These are phyloP conservation scores for Aegilops speltoides DNA, from an alignment of 176 grass and related monocot species.

Conservation along the genomic window DNA sequence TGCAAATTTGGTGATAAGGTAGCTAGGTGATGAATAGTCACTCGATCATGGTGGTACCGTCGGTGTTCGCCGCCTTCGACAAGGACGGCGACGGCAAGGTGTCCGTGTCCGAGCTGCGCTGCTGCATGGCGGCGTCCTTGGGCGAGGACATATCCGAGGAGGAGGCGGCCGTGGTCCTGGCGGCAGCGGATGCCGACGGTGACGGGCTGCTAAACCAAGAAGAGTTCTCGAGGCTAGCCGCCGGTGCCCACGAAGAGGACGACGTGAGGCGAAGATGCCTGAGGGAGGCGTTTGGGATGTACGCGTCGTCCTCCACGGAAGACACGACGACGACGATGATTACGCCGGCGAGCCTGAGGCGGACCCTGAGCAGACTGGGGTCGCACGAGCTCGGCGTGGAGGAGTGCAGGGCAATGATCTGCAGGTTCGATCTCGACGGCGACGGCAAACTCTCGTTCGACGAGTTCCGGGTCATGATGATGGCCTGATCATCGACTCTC, in stretches of 20 bases:
- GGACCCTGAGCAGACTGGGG: background rate
- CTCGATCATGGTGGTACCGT: background rate
- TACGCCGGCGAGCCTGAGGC: slow-evolving; percentile 18
- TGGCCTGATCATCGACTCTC: slow-evolving; percentile 1
- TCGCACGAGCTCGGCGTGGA: slow-evolving; percentile 26
- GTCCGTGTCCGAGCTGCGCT: slow-evolving; percentile 38
- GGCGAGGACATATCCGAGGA: slow-evolving; percentile 35
- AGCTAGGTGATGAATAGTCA: background rate
- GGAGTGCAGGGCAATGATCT: slow-evolving; percentile 51
- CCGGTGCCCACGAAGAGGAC: background rate
- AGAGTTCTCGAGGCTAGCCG: slow-evolving; percentile 34
- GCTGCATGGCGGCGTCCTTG: slow-evolving; percentile 9
- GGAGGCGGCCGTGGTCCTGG: slow-evolving; percentile 35
- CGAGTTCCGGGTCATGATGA: slow-evolving; percentile 66
- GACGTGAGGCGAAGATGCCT: slow-evolving; percentile 27
- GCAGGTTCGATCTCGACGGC: slow-evolving; percentile 44
- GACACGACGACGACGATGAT: slow-evolving; percentile 8
- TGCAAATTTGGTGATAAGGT: background rate
- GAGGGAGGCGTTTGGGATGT: slow-evolving; percentile 57
- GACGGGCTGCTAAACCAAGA: slow-evolving; percentile 39
- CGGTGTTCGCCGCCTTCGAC: slow-evolving; percentile 42
- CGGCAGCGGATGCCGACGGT: slow-evolving; percentile 31
- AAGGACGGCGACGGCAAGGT: slow-evolving; percentile 63
- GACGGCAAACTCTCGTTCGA: slow-evolving; percentile 55
- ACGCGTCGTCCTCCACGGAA: background rate